Evolutionary conservation across 2,329 filamentous ascomycete genomes (phyloP), one percentile per base, ranked within the genome.

Genomic region (Verticillium longisporum): DNA sequence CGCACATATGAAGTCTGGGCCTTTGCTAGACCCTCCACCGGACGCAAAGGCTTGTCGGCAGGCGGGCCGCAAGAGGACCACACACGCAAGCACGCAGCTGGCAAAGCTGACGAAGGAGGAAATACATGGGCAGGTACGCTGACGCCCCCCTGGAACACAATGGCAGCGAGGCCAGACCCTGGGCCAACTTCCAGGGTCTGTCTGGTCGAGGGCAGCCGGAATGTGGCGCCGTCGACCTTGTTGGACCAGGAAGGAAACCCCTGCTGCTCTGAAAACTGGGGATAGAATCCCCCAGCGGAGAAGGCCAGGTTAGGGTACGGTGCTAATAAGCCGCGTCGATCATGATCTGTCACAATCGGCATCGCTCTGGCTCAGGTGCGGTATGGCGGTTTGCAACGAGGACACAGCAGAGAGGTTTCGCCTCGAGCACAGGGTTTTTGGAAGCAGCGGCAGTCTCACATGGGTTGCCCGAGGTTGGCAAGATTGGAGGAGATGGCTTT

Each of bases 291-390:
- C 26, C 54, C 54, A 33, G 32, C 32, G 54, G 54, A 34, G 53
- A 26, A 34, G n/a, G 13, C 54, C 54, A 33, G 32, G 54, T 32
- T 26, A 32, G 15, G 32, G 54, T 15, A 55, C 4, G 54, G 10
- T 33, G 60, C 45, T n/a, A n/a, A n/a, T 60, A 55, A 59, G 38
- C 53, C 59, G 41, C 50, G 59, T 59, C 59, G 62, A 65, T 65
- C 61, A 59, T 64, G 63, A 65, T 63, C 63, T 64, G 61, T 65
- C 62, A 64, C 36, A 64, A 64, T 64, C 59, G 61, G 62, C 50
- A 65, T 63, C 63, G 53, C 21, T 10, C 45, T 50, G n/a, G 45
- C 45, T 26, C 45, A 41, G 7, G 38, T 41, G 38, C 13, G 11
- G 11, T 41, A 14, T 41, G 45, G n/a, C 45, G 21, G n/a, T n/a